Evolutionary conservation across 371 early-diverging fungal genomes (phyloP).

Genomic region (Syncephalastrum monosporum): DNA sequence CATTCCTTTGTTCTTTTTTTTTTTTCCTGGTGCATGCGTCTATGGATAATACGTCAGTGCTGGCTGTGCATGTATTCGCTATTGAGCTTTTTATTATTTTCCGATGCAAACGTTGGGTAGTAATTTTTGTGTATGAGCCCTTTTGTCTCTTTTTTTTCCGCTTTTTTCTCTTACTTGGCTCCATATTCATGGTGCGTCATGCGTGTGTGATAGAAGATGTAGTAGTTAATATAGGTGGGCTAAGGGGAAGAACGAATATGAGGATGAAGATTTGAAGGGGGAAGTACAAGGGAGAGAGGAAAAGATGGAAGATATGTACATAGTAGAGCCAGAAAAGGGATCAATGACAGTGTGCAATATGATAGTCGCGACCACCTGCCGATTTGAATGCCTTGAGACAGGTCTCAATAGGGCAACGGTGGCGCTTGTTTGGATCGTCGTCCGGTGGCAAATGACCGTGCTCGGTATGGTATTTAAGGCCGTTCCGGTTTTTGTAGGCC

Average conservation of each 20-base stretch:
- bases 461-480: constrained; percentile 91
- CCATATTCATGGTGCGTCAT: no score
- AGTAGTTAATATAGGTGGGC: no score
- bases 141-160: not conserved
- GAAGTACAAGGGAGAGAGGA: not conserved
- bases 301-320: constrained; percentile 5
- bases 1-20: no score
- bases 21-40: no score
- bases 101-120: no score
- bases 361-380: constrained; percentile 94
- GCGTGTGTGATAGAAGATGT: no score
- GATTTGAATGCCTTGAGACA: constrained; percentile 56
- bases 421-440: constrained; percentile 71
- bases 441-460: constrained; percentile 69
- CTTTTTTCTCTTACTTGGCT: no score
- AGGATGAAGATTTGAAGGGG: not conserved
- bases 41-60: no score
- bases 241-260: no score
- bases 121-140: no score
- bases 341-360: constrained; percentile 72
- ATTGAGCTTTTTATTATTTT: no score
- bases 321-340: constrained; percentile 5
- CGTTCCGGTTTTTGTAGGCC: constrained; percentile 97
- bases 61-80: no score
- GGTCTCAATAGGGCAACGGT: constrained; percentile 36